Evolutionary conservation across 2,329 filamentous ascomycete genomes (phyloP), one percentile per base, ranked within the genome.

Genomic region (Neophaeococcomyces mojaviensis): DNA sequence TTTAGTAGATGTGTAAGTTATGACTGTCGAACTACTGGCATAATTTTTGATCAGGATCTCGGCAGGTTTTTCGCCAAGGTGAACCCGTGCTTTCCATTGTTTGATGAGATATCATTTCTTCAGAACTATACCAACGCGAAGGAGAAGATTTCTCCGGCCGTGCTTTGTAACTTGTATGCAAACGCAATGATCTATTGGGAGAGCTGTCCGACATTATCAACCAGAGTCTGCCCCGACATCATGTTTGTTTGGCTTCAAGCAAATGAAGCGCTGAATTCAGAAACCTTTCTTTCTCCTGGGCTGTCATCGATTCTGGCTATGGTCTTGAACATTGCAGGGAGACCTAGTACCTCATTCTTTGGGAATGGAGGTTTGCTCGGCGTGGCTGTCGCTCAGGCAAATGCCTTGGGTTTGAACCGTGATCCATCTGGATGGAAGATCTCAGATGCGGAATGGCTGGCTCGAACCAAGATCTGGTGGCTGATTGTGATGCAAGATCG

Each of bases 261-360:
- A n/a, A n/a, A n/a, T n/a, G n/a, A n/a, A n/a, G n/a, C n/a, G n/a
- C n/a, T n/a, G n/a, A n/a, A n/a, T n/a, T n/a, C n/a, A n/a, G n/a
- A n/a, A n/a, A n/a, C n/a, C n/a, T n/a, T n/a, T n/a, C n/a, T 76
- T 0, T 73, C 73, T 0, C 78, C 78, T 0, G 75, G 77, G 0
- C 64, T 81, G 37, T 78, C 77, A 1, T 78, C 77, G 0, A 69
- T 82, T 15, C 69, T 72, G 24, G 72, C 77, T 2, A 71, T 77
- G 5, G 57, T 81, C 3, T 64, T 82, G 7, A 79, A 82, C 52
- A 62, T 81, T 2, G 73, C 71, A 1, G 78, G 78, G 1, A 66
- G 78, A 3, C 78, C 79, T 1, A 76, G 76, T 5, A 78, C 76
- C 5, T 76, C 76, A 1, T 72, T 81, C 56, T 74, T 78, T 4